Conservation (phyloP, 371 early-diverging fungal genomes). For the Mortierella sp. region DNA sequence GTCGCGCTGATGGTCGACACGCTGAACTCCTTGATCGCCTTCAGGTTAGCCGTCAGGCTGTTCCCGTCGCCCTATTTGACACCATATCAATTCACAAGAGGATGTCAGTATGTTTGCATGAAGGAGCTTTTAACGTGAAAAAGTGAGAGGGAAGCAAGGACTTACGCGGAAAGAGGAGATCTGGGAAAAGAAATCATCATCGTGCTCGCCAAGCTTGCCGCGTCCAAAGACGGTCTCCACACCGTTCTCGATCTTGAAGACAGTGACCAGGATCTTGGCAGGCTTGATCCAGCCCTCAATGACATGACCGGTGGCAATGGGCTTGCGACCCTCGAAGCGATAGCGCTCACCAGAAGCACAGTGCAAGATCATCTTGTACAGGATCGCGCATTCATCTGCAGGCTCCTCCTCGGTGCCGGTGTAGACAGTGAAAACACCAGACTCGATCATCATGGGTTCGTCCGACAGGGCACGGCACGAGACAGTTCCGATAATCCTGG, state of each 20-base stretch:
- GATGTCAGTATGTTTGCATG: background rate
- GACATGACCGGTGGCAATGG: conserved; percentile 37
- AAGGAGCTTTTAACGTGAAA: background rate
- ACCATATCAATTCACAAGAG: background rate
- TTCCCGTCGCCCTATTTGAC: conserved; percentile 35
- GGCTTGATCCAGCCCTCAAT: conserved; percentile 57
- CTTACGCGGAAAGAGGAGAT: conserved; percentile 43
- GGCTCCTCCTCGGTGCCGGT: conserved; percentile 46
- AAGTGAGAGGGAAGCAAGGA: background rate
- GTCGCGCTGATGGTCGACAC: conserved; percentile 29
- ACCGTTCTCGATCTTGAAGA: conserved; percentile 48
- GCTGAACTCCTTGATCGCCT: conserved; percentile 47
- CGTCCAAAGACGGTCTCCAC: conserved; percentile 46
- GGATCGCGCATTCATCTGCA: conserved; percentile 49
- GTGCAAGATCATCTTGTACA: conserved; percentile 56
- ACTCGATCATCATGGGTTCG: conserved; percentile 60
- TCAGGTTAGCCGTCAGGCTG: conserved; percentile 34
- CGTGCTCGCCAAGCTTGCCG: conserved; percentile 54
- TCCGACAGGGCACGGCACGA: conserved; percentile 62
- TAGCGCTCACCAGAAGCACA: conserved; percentile 55
- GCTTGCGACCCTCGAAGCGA: conserved; percentile 59
- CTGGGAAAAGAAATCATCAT: conserved; percentile 50
- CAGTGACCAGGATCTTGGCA: conserved; percentile 50
- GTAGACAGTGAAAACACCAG: conserved; percentile 56
- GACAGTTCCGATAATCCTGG: conserved; percentile 56